Evolutionary conservation across 306 rosid species (phyloP).

Genomic region (Carpinus fangiana): DNA sequence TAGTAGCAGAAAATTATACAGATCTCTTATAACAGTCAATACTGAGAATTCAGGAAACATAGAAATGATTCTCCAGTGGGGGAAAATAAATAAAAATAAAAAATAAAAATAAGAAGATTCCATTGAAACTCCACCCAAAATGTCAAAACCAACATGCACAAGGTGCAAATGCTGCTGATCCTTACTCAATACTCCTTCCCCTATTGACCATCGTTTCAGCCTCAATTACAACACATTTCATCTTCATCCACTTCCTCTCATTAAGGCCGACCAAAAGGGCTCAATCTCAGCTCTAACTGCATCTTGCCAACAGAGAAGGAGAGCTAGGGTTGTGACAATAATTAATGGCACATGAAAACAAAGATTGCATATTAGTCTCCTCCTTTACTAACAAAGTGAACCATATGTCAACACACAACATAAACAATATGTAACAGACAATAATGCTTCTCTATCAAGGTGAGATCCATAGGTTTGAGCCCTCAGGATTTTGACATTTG

Average conservation of each 20-base stretch:
- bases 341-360: no score
- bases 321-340: no score
- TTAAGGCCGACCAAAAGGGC: no score
- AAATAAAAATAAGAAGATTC: background rate
- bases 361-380: no score
- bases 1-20: background rate
- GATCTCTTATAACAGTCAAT: background rate
- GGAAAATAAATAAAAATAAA: background rate
- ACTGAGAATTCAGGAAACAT: background rate
- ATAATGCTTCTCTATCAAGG: background rate
- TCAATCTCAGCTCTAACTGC: no score
- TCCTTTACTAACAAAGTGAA: no score
- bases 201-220: background rate
- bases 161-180: background rate
- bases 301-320: no score
- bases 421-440: background rate
- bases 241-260: background rate
- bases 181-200: background rate
- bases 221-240: background rate
- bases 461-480: background rate
- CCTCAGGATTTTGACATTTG: background rate
- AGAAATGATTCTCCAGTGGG: background rate
- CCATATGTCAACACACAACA: no score
- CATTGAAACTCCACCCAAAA: background rate
- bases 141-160: background rate